These are phyloP conservation scores for Raphanus hybrid DNA, from an alignment of 441 rosid species.

Conservation along the genomic window DNA sequence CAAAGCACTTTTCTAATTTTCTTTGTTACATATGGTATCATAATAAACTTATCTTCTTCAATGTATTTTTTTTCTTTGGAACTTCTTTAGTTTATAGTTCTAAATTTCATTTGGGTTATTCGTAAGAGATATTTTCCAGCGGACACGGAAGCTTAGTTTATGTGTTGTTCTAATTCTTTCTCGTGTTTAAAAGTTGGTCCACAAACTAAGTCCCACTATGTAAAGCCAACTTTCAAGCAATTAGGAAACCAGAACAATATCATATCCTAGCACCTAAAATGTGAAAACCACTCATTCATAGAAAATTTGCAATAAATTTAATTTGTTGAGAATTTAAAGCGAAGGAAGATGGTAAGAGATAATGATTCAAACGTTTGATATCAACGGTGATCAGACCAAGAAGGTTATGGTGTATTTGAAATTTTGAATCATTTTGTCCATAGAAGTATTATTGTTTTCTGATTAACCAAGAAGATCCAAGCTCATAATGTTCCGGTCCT, in stretches of 20 bases:
- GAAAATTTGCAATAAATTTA: not conserved
- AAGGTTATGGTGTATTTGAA: not conserved
- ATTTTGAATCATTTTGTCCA: not conserved
- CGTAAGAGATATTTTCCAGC: not conserved
- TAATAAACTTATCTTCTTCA: not conserved
- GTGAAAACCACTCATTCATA: not conserved
- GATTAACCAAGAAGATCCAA: conserved; percentile 1
- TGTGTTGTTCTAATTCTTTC: not conserved
- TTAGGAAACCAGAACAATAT: not conserved
- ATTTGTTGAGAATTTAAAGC: not conserved
- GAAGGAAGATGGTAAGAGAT: not conserved
- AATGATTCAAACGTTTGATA: not conserved
- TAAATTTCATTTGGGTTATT: not conserved
- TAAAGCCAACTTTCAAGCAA: not conserved
- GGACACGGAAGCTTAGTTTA: not conserved
- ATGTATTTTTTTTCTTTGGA: not conserved
- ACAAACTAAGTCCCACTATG: not conserved
- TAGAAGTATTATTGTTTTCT: not conserved
- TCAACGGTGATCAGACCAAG: conserved; percentile 1
- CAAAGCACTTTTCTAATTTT: not conserved
- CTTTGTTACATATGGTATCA: not conserved
- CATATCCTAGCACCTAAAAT: not conserved
- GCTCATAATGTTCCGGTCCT: not conserved
- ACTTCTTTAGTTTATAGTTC: not conserved
- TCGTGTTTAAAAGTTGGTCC: not conserved